These are phyloP conservation scores for Naganishia sp. DNA, from an alignment of 1,284 basidiomycete species.

Conservation along the genomic window DNA sequence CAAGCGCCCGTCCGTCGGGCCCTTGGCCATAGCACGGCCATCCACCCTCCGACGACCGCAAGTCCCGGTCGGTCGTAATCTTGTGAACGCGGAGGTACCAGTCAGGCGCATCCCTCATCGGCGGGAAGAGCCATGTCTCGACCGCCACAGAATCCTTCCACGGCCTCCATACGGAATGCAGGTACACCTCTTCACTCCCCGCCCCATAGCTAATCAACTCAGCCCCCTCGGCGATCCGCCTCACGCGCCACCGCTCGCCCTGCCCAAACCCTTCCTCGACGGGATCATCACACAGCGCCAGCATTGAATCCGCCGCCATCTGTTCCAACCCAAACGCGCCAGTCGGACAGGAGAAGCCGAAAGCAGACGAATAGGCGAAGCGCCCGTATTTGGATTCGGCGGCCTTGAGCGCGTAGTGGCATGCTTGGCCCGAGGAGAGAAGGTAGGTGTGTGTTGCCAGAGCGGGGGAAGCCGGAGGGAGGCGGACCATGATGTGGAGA, in stretches of 20 bases:
- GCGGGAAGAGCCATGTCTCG: conserved; percentile 73
- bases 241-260: conserved; percentile 70
- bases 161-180: conserved; percentile 70
- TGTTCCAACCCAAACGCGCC: conserved; percentile 70
- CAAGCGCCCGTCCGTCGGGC: conserved; percentile 63
- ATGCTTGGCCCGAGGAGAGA: conserved; percentile 73
- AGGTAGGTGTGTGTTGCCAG: conserved; percentile 67
- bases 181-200: conserved; percentile 54
- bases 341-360: conserved; percentile 72
- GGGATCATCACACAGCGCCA: conserved; percentile 63
- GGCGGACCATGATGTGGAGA: conserved; percentile 64
- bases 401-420: conserved; percentile 74
- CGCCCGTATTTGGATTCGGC: conserved; percentile 76
- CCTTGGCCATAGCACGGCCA: conserved; percentile 73
- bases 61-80: conserved; percentile 58
- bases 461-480: conserved; percentile 46
- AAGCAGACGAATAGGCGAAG: conserved; percentile 70
- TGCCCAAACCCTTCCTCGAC: conserved; percentile 53
- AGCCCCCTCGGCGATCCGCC: conserved; percentile 65
- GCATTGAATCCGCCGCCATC: conserved; percentile 66
- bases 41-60: conserved; percentile 67
- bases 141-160: conserved; percentile 67
- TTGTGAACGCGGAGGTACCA: conserved; percentile 73
- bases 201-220: conserved; percentile 59
- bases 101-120: conserved; percentile 59